These are phyloP conservation scores for Fusarium denticulatum DNA, from an alignment of 2,329 filamentous ascomycete species.

Conservation along the genomic window DNA sequence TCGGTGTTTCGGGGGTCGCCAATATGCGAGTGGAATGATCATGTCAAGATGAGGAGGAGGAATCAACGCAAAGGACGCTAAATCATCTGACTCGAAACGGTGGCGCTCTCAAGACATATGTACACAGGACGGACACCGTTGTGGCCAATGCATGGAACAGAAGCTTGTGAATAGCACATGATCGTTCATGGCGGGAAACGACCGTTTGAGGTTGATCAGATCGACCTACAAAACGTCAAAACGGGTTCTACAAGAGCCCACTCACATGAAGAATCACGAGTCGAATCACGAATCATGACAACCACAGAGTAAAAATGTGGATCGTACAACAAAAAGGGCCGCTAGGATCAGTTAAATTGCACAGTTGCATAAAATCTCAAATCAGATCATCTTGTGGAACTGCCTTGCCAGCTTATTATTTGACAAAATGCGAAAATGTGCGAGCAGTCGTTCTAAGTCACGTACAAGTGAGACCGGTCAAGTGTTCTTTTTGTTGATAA, in stretches of 20 bases:
- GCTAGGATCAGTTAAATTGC: conserved; percentile 23
- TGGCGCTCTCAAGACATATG: conserved; percentile 9
- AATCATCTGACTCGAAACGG: conserved; percentile 38
- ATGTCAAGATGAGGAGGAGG: background rate
- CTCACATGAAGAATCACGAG: conserved; percentile 36
- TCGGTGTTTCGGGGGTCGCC: conserved; percentile 12
- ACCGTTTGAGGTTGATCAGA: conserved; percentile 15
- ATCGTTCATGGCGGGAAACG: conserved; percentile 15
- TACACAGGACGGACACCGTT: conserved; percentile 20
- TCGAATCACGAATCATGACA: conserved; percentile 38
- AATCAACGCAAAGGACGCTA: conserved; percentile 3
- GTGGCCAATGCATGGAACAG: conserved; percentile 12
- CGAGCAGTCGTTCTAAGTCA: conserved; percentile 1
- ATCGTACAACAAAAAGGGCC: conserved; percentile 5
- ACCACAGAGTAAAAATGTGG: conserved; percentile 12
- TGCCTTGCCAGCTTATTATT: conserved; percentile 29
- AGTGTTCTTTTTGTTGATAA: background rate
- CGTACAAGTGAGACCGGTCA: background rate
- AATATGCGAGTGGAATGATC: conserved; percentile 13
- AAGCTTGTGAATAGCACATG: conserved; percentile 33
- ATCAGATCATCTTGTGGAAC: conserved; percentile 39
- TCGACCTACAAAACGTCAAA: conserved; percentile 3
- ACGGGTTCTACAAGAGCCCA: conserved; percentile 6
- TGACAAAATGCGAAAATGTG: conserved; percentile 29
- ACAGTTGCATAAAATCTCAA: conserved; percentile 30